Conservation (phyloP, 2,329 filamentous ascomycete genomes). For the Neofusicoccum cordaticola region DNA sequence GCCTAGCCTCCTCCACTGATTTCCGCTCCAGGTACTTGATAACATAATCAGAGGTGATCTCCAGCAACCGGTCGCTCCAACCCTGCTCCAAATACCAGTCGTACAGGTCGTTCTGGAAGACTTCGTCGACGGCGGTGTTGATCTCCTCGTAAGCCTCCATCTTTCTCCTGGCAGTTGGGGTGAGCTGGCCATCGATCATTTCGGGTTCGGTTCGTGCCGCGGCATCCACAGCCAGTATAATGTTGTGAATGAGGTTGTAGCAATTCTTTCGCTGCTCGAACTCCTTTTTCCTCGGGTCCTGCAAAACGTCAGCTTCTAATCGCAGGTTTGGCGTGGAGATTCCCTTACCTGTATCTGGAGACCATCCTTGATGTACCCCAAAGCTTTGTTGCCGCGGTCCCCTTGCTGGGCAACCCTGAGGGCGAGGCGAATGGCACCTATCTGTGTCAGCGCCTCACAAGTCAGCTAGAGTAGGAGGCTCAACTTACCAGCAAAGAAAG, state of each 20-base stretch:
- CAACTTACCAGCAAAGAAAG: slow-evolving; percentile 73
- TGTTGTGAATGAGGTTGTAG: slow-evolving; percentile 84
- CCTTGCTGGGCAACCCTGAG: slow-evolving; percentile 78
- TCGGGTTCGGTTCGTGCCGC: slow-evolving; percentile 68
- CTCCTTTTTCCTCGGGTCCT: slow-evolving; percentile 65
- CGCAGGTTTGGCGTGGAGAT: neutral
- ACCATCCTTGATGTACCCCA: slow-evolving; percentile 84
- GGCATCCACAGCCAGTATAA: slow-evolving; percentile 73
- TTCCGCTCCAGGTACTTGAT: slow-evolving; percentile 80
- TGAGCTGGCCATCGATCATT: slow-evolving; percentile 73
- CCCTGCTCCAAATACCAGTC: slow-evolving; percentile 91
- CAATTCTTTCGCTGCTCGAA: slow-evolving; percentile 73
- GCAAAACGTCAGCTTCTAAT: slow-evolving; percentile 19
- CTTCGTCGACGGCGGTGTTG: slow-evolving; percentile 81
- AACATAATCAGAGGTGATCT: slow-evolving; percentile 80
- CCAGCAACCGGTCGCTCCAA: slow-evolving; percentile 80
- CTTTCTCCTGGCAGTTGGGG: slow-evolving; percentile 72
- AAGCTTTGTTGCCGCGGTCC: slow-evolving; percentile 81
- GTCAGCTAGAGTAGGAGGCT: slow-evolving; percentile 13
- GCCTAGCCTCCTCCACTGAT: slow-evolving; percentile 66
- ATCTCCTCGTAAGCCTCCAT: slow-evolving; percentile 89
- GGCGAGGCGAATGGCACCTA: slow-evolving; percentile 78
- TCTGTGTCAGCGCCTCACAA: neutral
- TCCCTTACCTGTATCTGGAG: slow-evolving; percentile 50
- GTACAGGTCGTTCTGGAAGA: slow-evolving; percentile 95